Percentiles rank a stretch among this genome's conserved stretches.
These are phyloP conservation scores for Microdochium trichocladiopsis DNA, from an alignment of 2,329 filamentous ascomycete genomes.

Conservation along the genomic window DNA sequence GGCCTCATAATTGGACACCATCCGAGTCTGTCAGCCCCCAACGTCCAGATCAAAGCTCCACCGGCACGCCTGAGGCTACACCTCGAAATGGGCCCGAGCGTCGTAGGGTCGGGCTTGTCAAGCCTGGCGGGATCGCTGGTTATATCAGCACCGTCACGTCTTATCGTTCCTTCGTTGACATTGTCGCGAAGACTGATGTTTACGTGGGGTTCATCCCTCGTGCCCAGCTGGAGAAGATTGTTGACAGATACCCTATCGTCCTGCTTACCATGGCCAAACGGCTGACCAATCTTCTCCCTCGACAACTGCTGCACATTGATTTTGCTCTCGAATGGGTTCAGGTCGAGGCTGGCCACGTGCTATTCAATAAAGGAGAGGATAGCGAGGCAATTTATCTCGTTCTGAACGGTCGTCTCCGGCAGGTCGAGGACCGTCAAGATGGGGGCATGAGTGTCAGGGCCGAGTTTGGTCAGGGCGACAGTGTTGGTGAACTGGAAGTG, in stretches of 20 bases:
- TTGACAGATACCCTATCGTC: conserved; percentile 87
- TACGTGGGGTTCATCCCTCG: conserved; percentile 93
- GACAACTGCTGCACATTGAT: conserved; percentile 90
- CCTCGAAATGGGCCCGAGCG: conserved; percentile 28
- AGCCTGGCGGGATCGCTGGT: conserved; percentile 87
- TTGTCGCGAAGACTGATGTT: conserved; percentile 95
- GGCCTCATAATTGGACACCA: conserved; percentile 8
- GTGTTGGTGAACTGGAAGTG: conserved; percentile 93
- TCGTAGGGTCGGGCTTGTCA: conserved; percentile 81
- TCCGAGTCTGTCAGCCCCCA: neutral
- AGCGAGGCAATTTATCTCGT: conserved; percentile 99
- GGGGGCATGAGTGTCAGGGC: conserved; percentile 80
- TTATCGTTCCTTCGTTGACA: conserved; percentile 92
- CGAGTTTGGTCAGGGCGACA: conserved; percentile 95
- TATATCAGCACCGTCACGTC: conserved; percentile 94
- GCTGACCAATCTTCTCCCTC: conserved; percentile 80
- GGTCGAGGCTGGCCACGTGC: conserved; percentile 87
- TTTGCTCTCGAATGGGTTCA: conserved; percentile 98
- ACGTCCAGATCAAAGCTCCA: neutral
- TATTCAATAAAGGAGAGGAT: conserved; percentile 89
- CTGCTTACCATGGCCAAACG: conserved; percentile 94
- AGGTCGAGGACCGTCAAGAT: conserved; percentile 74
- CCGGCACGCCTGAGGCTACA: neutral
- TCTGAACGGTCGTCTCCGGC: conserved; percentile 81
- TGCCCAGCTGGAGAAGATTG: conserved; percentile 79